phyloP scores from a whole-genome alignment of 257 asterid genomes.

The Coffea canephora region DNA sequence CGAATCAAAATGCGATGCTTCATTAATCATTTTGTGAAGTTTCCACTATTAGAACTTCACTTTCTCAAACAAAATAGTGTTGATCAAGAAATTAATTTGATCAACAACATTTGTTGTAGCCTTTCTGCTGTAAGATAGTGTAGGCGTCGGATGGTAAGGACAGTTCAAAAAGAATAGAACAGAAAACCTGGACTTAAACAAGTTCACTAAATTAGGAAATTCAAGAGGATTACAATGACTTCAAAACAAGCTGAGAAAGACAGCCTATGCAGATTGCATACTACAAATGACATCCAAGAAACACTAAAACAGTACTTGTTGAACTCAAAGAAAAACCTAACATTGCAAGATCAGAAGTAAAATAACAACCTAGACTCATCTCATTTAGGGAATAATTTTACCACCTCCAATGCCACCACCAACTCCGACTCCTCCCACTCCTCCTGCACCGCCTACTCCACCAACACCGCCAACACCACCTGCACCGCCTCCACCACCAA shows the following conservation, averaged over 20 bases:
- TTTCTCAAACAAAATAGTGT: neutral
- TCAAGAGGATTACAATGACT: constrained; percentile 4
- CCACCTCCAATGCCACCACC: constrained; percentile 31
- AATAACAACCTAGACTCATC: neutral
- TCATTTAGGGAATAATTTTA: constrained; percentile 24
- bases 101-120: neutral
- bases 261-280: constrained; percentile 2
- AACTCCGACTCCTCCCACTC: neutral
- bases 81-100: neutral
- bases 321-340: neutral
- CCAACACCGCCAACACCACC: constrained; percentile 18
- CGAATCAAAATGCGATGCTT: too few species aligned
- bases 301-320: neutral
- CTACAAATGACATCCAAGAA: neutral
- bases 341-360: neutral
- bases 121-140: neutral
- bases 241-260: neutral
- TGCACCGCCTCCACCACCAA: too few species aligned
- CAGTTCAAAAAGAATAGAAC: neutral
- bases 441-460: neutral
- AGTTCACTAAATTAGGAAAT: neutral
- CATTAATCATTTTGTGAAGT: too few species aligned
- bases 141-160: neutral
- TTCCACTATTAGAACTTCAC: neutral
- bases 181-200: neutral